A percentile compares a stretch with the other conserved stretches of the same genome.
Conservation (phyloP, 225 moss, liverwort and hornwort genomes). For the Rhytidiadelphus loreus region DNA sequence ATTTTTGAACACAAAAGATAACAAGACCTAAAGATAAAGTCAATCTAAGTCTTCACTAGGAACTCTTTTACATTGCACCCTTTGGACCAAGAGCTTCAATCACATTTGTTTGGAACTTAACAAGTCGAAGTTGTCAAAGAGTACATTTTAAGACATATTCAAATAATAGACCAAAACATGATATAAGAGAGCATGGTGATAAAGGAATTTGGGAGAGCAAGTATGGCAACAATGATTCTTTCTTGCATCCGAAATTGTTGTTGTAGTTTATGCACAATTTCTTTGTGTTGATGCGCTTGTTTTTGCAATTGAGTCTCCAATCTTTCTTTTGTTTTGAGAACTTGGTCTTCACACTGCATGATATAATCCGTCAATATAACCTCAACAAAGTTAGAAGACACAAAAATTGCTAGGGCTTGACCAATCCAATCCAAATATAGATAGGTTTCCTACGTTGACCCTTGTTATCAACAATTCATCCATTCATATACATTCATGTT, state of each 20-base stretch:
- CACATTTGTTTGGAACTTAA: background rate
- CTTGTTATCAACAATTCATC: background rate
- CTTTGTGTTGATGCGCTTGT: slow-evolving; percentile 12
- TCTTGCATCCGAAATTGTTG: slow-evolving; percentile 8
- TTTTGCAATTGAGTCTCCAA: slow-evolving; percentile 1
- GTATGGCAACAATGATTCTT: background rate
- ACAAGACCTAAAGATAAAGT: background rate
- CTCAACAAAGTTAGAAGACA: background rate
- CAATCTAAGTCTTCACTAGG: too few species aligned
- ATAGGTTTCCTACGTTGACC: accelerated
- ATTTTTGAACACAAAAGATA: background rate
- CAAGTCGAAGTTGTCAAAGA: background rate
- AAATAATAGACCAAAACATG: background rate
- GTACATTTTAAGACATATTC: background rate
- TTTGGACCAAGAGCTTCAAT: background rate
- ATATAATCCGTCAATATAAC: background rate
- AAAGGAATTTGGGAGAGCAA: accelerated
- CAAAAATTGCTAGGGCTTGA: background rate
- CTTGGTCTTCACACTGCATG: slow-evolving; percentile 5
- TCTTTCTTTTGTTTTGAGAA: background rate
- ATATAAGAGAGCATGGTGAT: background rate
- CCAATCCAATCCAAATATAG: accelerated
- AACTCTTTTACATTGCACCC: too few species aligned
- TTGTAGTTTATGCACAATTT: slow-evolving; percentile 3
- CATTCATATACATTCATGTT: background rate